Conservation (phyloP, 345 rosid genomes). For the Eucalyptus albens region DNA sequence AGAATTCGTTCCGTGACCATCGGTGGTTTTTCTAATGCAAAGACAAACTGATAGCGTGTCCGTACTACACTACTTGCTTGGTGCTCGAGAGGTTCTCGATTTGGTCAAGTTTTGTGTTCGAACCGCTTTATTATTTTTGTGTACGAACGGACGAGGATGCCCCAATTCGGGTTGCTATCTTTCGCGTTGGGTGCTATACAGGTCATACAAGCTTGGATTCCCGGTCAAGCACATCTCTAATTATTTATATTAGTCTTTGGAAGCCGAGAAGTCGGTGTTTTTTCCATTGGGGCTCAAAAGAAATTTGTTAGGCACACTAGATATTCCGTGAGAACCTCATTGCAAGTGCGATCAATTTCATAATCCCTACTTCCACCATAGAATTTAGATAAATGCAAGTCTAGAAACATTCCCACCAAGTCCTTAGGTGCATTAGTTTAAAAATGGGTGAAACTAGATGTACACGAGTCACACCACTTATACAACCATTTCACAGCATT, state of each 20-base stretch:
- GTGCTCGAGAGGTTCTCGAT: not conserved
- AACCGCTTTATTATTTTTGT: not conserved
- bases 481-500: not conserved
- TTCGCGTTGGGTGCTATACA: not conserved
- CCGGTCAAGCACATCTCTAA: not conserved
- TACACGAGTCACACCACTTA: not conserved
- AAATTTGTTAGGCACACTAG: not conserved
- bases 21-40: not conserved
- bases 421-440: not conserved
- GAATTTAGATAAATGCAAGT: not conserved
- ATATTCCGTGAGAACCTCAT: not conserved
- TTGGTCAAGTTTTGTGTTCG: not conserved
- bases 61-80: not conserved
- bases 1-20: not conserved
- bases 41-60: not conserved
- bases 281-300: not conserved
- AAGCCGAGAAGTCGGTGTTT: not conserved
- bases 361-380: not conserved
- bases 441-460: not conserved
- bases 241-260: not conserved
- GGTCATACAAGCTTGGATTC: not conserved
- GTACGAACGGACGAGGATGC: not conserved
- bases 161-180: not conserved
- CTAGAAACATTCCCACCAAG: not conserved
- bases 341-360: not conserved